Base-by-base conservation (phyloP, 2,329 filamentous ascomycete species). In the Fusarium nelsonii region DNA sequence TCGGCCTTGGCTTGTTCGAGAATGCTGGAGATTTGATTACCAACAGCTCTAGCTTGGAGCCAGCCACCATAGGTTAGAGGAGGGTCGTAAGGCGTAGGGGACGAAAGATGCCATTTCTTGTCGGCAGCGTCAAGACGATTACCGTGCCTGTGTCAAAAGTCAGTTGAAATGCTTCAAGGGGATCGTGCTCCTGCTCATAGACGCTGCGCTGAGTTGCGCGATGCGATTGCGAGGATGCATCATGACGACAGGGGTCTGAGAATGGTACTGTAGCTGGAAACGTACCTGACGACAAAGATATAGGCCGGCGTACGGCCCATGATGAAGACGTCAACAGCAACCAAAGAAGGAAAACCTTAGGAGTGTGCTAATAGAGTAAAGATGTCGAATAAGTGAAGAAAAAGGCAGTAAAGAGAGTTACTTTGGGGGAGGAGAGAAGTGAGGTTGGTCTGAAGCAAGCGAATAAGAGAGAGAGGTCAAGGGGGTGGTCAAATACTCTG, bases 11-110 rank as follows among this genome's bases (percentile, higher is more conserved):
- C 83, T 54, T 85, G 87, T 61, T 84, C 84, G 45, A 88, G 81
- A 32, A 97, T 88, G 72, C 85, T 90, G n/a, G 89, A 91, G 67
- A 99, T 97, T 64, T 93, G 90, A 65, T 90, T 85, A 16, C 96
- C 96, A 26, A 97, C 87, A 7, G 90, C 88, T 73, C 92, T 90
- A 55, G 92, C 91, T 79, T 98, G 96, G 15, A 91, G 88, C 92
- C 96, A 97, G 69, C 96, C 96, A 72, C 93, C 92, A 77, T 97
- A 98, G 4, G 94, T 97, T 60, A 99, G 85, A 50, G 96, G 96
- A 70, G 96, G 93, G 71, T 99, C 95, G 83, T 98, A 99, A 3
- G 96, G 96, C 8, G 93, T 94, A 2, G 94, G 92, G 8, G 96
- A 97, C 32, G 92, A 92, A 56, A 97, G 86, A 79, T 97, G 93